These are phyloP conservation scores for Wickerhamomyces queroliae DNA, from an alignment of 805 yeast species.

Conservation along the genomic window DNA sequence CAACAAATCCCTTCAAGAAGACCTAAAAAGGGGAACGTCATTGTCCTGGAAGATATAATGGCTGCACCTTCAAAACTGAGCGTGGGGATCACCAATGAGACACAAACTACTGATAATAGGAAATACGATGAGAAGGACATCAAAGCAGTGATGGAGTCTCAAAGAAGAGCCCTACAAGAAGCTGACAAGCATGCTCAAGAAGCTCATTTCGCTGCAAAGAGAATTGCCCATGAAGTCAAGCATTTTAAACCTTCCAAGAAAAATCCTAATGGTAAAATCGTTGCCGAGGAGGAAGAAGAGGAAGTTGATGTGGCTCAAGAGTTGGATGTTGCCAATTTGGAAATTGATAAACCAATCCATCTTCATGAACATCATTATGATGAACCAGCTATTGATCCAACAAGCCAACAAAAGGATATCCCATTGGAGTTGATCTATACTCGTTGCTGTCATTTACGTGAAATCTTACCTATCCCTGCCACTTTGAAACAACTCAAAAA, in stretches of 20 bases:
- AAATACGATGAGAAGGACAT: conserved; percentile 35
- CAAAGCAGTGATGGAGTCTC: conserved; percentile 52
- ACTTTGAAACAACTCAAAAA: conserved; percentile 77
- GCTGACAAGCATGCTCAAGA: conserved; percentile 71
- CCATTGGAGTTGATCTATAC: conserved; percentile 71
- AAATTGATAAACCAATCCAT: conserved; percentile 71
- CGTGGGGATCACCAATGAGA: conserved; percentile 56
- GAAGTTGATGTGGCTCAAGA: conserved; percentile 13
- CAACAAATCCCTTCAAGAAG: conserved; percentile 88
- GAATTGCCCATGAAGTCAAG: conserved; percentile 62
- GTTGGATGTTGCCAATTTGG: conserved; percentile 27
- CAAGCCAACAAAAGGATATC: conserved; percentile 15
- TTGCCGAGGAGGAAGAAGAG: conserved; percentile 21
- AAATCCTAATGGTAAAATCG: conserved; percentile 10
- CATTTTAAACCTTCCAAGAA: conserved; percentile 26
- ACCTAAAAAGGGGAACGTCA: conserved; percentile 76
- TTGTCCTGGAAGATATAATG: conserved; percentile 59
- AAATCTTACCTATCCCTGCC: conserved; percentile 88
- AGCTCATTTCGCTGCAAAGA: conserved; percentile 66
- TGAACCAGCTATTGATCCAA: conserved; percentile 23
- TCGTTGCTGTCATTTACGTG: conserved; percentile 88
- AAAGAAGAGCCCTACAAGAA: conserved; percentile 46
- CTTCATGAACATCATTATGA: conserved; percentile 51
- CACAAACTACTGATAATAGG: conserved; percentile 18
- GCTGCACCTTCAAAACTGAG: conserved; percentile 61